A percentile compares a stretch with the other conserved stretches of the same genome.
These are phyloP conservation scores for Erysimum cheiri DNA, from an alignment of 441 rosid genomes.

Conservation along the genomic window DNA sequence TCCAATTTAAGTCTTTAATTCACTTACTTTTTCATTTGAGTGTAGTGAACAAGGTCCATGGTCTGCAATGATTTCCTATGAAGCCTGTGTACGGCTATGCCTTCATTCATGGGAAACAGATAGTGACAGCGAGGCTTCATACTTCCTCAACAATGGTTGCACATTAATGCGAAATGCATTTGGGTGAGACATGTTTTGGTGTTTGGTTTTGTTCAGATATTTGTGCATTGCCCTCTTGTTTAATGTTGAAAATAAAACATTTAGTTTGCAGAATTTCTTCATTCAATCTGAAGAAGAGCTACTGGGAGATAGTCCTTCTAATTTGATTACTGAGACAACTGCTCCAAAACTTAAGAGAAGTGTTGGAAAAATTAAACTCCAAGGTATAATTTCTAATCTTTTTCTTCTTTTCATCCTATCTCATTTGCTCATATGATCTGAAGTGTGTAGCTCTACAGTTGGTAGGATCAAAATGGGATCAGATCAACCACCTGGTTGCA, in stretches of 20 bases:
- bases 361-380: conserved; percentile 78
- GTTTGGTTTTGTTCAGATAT: background rate
- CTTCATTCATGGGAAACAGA: conserved; percentile 84
- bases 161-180: conserved; percentile 57
- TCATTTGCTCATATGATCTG: conserved; percentile 1
- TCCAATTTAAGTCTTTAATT: background rate
- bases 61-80: conserved; percentile 83
- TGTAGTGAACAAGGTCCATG: conserved; percentile 77
- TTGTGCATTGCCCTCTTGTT: background rate
- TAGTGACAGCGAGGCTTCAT: conserved; percentile 69
- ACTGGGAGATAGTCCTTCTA: conserved; percentile 58
- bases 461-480: conserved; percentile 76
- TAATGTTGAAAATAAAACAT: conserved; percentile 20
- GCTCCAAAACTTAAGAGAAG: conserved; percentile 67
- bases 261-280: conserved; percentile 72
- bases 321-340: conserved; percentile 58
- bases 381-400: conserved; percentile 52
- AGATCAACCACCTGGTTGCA: conserved; percentile 74
- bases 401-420: background rate
- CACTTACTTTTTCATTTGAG: background rate
- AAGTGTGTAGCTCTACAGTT: conserved; percentile 49
- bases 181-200: conserved; percentile 2
- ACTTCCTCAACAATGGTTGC: conserved; percentile 80
- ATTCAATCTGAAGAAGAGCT: conserved; percentile 89
- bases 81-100: conserved; percentile 86